phyloP scores from a whole-genome alignment of 2,329 filamentous ascomycete species.

The Cladosporium cucumerinum region DNA sequence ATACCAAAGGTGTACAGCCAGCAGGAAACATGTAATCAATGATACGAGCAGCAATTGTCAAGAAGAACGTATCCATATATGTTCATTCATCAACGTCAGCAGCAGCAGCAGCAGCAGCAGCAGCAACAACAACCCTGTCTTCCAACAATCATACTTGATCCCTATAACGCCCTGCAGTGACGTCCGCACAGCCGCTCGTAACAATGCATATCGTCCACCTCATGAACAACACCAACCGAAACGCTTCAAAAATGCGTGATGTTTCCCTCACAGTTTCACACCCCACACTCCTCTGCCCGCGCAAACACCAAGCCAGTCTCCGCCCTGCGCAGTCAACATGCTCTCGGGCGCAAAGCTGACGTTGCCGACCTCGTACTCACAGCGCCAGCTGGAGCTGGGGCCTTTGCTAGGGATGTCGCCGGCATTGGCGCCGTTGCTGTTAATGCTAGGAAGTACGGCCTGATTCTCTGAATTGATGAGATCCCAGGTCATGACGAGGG shows the following conservation, averaged over 20 bases:
- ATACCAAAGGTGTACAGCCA: too few species aligned
- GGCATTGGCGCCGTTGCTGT: constrained; percentile 26
- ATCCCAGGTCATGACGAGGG: constrained; percentile 89
- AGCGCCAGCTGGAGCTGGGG: constrained; percentile 75
- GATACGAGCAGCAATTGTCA: too few species aligned
- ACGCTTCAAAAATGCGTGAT: neutral
- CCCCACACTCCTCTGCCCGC: constrained; percentile 81
- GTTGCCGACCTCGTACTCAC: constrained; percentile 83
- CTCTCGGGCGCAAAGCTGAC: constrained; percentile 78
- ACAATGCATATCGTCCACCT: constrained; percentile 8
- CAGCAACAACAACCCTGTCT: neutral
- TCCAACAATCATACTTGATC: neutral
- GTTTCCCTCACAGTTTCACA: constrained; percentile 53
- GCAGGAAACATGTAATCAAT: too few species aligned
- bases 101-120: neutral
- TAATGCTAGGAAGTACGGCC: constrained; percentile 30
- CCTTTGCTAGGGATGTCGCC: constrained; percentile 43
- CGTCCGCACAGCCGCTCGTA: neutral
- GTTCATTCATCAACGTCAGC: neutral
- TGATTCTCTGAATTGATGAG: constrained; percentile 64
- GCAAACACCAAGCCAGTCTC: constrained; percentile 81
- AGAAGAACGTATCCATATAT: neutral
- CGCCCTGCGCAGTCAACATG: constrained; percentile 62
- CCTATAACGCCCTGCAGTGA: neutral
- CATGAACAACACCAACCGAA: too few species aligned